These are phyloP conservation scores for Phyllosticta citrichinensis DNA, from an alignment of 2,329 filamentous ascomycete genomes.

Conservation along the genomic window DNA sequence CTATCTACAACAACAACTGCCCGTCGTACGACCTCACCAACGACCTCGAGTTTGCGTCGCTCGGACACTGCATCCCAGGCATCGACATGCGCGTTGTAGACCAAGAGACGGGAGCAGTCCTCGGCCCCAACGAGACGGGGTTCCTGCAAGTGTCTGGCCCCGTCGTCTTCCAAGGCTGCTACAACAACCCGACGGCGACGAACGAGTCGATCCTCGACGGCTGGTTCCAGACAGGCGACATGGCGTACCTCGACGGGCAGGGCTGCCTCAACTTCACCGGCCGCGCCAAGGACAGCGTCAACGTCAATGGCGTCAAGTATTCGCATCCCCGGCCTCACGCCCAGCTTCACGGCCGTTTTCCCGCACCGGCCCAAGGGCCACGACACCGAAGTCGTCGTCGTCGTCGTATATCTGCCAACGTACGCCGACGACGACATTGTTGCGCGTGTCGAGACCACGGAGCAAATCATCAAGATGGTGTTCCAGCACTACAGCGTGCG, in stretches of 20 bases:
- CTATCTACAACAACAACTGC: slow-evolving; percentile 34
- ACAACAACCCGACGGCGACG: slow-evolving; percentile 21
- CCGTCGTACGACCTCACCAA: slow-evolving; percentile 31
- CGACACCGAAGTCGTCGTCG: slow-evolving; percentile 33
- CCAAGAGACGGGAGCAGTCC: slow-evolving; percentile 4
- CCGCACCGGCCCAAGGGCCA: slow-evolving; percentile 3
- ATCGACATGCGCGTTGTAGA: slow-evolving; percentile 30
- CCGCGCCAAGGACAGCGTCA: slow-evolving; percentile 18
- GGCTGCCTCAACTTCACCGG: slow-evolving; percentile 16
- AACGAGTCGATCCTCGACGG: slow-evolving; percentile 15
- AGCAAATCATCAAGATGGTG: slow-evolving; percentile 15
- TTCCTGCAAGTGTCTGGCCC: slow-evolving; percentile 17
- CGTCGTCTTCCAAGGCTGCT: slow-evolving; percentile 33
- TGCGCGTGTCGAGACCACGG: slow-evolving; percentile 16
- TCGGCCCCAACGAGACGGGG: slow-evolving; percentile 13
- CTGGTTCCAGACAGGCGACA: slow-evolving; percentile 20
- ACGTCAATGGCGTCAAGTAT: slow-evolving; percentile 19
- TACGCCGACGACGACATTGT: slow-evolving; percentile 17
- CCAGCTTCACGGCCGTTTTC: background rate
- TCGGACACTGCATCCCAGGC: slow-evolving; percentile 31
- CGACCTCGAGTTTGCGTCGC: slow-evolving; percentile 22
- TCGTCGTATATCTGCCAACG: slow-evolving; percentile 30
- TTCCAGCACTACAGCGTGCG: slow-evolving; percentile 11
- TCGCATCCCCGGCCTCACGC: slow-evolving; percentile 10
- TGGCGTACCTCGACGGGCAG: slow-evolving; percentile 16